A percentile compares a stretch with the other conserved stretches of the same genome.
These are phyloP conservation scores for Coelastrella sp. DNA, from an alignment of 139 green algal species.

Conservation along the genomic window DNA sequence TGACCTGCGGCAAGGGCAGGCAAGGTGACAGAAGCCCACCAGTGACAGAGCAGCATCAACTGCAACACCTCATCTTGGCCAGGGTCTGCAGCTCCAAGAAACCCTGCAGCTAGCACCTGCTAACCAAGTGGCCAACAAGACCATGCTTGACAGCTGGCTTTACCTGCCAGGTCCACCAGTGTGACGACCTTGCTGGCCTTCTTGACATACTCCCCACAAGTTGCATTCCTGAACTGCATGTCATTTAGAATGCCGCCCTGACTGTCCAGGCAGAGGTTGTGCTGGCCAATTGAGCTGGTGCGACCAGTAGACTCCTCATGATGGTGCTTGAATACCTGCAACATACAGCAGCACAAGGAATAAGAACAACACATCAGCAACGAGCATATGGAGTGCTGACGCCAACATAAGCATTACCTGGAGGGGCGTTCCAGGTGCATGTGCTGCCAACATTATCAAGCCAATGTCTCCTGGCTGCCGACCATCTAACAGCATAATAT, in stretches of 20 bases:
- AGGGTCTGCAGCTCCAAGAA: neutral
- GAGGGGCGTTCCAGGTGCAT: neutral
- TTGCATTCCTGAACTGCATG: slow-evolving; percentile 75
- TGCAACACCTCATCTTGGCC: neutral
- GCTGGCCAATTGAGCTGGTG: slow-evolving; percentile 92
- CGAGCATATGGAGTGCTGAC: neutral
- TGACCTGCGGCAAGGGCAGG: slow-evolving; percentile 62
- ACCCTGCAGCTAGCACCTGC: neutral
- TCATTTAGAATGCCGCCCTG: slow-evolving; percentile 86
- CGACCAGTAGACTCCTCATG: slow-evolving; percentile 90
- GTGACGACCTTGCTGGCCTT: slow-evolving; percentile 86
- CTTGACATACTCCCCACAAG: slow-evolving; percentile 83
- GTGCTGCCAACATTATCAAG: neutral
- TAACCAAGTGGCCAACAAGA: neutral
- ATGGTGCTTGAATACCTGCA: slow-evolving; percentile 89
- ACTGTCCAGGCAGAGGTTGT: slow-evolving; percentile 88
- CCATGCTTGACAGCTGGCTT: neutral
- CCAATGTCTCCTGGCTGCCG: no score
- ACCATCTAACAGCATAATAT: no score
- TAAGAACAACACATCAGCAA: neutral
- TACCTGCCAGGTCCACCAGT: slow-evolving; percentile 87
- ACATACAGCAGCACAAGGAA: neutral
- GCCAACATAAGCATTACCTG: neutral
- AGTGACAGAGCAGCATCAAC: neutral
- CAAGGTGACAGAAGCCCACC: neutral